Evolutionary conservation across 768 basidiomycete genomes (phyloP).

Genomic region (Suillus brevipes): DNA sequence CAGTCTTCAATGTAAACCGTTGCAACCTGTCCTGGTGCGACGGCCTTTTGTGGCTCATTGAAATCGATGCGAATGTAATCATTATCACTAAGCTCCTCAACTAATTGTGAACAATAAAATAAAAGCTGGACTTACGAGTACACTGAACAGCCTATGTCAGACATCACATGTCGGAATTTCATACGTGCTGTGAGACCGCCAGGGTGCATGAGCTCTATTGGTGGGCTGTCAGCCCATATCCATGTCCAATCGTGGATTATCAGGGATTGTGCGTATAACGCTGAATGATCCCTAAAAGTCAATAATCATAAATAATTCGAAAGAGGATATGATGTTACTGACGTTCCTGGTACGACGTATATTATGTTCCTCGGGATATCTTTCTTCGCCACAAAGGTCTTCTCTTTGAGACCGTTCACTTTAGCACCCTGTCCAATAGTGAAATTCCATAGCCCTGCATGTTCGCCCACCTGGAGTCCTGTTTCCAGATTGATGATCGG

Average conservation of each 20-base stretch:
- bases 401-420: slow-evolving; percentile 57
- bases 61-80: slow-evolving; percentile 47
- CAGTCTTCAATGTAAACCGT: slow-evolving; percentile 71
- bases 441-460: slow-evolving; percentile 79
- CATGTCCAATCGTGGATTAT: slow-evolving; percentile 59
- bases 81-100: slow-evolving; percentile 22
- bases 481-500: slow-evolving; percentile 59
- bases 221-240: slow-evolving; percentile 71
- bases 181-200: slow-evolving; percentile 51
- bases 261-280: slow-evolving; percentile 46
- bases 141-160: slow-evolving; percentile 51
- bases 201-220: slow-evolving; percentile 40
- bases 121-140: slow-evolving; percentile 39
- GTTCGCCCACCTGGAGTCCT: slow-evolving; percentile 56
- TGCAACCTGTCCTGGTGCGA: slow-evolving; percentile 80
- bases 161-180: slow-evolving; percentile 75
- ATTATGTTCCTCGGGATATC: slow-evolving; percentile 62
- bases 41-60: slow-evolving; percentile 59
- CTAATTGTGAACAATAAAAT: neutral
- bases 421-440: slow-evolving; percentile 84
- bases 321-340: slow-evolving; percentile 21
- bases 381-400: slow-evolving; percentile 76
- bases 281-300: slow-evolving; percentile 54
- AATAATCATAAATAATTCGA: neutral
- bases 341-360: slow-evolving; percentile 77